These are phyloP conservation scores for Penicillium daleae DNA, from an alignment of 495 filamentous ascomycete species.

Conservation along the genomic window DNA sequence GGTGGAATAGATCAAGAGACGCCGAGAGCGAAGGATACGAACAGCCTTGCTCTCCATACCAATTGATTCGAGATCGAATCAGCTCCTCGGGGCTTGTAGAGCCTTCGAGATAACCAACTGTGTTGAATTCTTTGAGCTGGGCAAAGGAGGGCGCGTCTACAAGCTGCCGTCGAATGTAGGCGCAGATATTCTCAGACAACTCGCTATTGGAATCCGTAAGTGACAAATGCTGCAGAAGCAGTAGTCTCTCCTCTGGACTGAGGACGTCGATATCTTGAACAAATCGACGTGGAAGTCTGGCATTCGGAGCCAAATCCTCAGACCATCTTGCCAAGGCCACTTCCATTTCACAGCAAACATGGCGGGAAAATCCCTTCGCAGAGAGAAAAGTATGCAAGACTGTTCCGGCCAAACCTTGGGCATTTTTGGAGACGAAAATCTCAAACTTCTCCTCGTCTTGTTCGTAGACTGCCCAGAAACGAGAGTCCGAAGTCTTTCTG, in stretches of 20 bases:
- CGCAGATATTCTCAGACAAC: slow-evolving; percentile 38
- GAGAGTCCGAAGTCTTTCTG: slow-evolving; percentile 46
- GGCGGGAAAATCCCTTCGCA: slow-evolving; percentile 49
- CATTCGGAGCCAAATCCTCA: slow-evolving; percentile 35
- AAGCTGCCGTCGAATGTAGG: slow-evolving; percentile 51
- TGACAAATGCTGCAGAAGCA: slow-evolving; percentile 54
- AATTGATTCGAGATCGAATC: slow-evolving; percentile 51
- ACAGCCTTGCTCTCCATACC: slow-evolving; percentile 54
- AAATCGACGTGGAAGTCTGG: slow-evolving; percentile 48
- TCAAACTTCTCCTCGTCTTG: slow-evolving; percentile 47
- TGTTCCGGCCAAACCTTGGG: slow-evolving; percentile 51
- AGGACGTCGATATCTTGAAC: slow-evolving; percentile 57
- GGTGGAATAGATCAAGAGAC: slow-evolving; percentile 50
- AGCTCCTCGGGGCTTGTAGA: slow-evolving; percentile 46
- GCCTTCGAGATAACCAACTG: slow-evolving; percentile 54
- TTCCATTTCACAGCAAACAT: slow-evolving; percentile 57
- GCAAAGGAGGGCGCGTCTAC: slow-evolving; percentile 53
- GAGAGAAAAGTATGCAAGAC: slow-evolving; percentile 62
- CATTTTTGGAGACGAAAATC: slow-evolving; percentile 60
- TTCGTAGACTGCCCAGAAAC: slow-evolving; percentile 61
- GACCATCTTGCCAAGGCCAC: slow-evolving; percentile 46
- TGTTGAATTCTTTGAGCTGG: slow-evolving; percentile 54
- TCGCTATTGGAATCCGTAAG: slow-evolving; percentile 39
- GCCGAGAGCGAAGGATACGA: slow-evolving; percentile 40
- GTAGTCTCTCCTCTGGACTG: slow-evolving; percentile 54